These are phyloP conservation scores for Coelastrella sp. DNA, from an alignment of 139 green algal species.

Conservation along the genomic window DNA sequence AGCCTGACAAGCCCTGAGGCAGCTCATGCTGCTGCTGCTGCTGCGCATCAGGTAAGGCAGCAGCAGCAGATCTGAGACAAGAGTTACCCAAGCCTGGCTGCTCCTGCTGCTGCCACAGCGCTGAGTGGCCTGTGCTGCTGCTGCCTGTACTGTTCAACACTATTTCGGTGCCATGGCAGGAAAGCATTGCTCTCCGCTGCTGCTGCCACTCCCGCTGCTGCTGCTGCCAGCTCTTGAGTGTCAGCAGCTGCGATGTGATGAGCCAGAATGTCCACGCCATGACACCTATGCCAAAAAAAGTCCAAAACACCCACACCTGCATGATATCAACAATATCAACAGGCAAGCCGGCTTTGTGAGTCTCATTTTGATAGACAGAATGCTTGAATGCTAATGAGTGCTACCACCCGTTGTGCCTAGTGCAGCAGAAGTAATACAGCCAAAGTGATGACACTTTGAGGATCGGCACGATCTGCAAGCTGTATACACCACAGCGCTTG, in stretches of 20 bases:
- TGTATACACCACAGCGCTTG: too few species aligned
- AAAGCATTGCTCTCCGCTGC: neutral
- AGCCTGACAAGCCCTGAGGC: neutral
- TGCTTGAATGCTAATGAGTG: too few species aligned
- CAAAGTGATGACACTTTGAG: too few species aligned
- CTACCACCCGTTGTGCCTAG: too few species aligned
- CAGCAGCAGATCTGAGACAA: neutral
- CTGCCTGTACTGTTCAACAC: neutral
- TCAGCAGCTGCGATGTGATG: neutral
- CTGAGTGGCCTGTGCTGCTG: neutral
- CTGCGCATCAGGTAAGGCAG: neutral
- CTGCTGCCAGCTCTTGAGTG: neutral
- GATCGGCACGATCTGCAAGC: too few species aligned
- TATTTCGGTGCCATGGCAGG: neutral
- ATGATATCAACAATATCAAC: neutral
- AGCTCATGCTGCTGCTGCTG: neutral
- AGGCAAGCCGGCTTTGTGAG: neutral
- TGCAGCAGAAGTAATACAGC: too few species aligned
- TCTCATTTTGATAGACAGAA: too few species aligned
- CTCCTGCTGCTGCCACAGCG: slow-evolving; percentile 23
- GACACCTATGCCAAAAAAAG: neutral
- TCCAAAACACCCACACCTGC: neutral
- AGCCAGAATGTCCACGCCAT: neutral
- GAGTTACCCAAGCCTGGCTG: neutral
- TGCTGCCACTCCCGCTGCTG: too few species aligned